A percentile compares a stretch with the other conserved stretches of the same genome.
These are phyloP conservation scores for Azolla pinnata DNA, from an alignment of 75 land plant species.

Conservation along the genomic window DNA sequence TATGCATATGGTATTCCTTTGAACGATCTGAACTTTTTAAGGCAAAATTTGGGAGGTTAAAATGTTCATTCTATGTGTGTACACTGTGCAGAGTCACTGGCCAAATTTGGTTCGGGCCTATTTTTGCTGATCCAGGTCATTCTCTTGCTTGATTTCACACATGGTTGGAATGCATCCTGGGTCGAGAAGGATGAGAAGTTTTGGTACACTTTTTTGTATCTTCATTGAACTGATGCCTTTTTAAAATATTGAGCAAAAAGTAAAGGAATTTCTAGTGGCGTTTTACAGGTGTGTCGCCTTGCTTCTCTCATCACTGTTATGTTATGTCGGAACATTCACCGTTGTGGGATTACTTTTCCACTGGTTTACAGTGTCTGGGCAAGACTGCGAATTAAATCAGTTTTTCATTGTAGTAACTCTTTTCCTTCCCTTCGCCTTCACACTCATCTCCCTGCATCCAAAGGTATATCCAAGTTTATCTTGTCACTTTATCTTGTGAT, in stretches of 20 bases:
- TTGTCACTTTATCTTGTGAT: neutral
- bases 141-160: slow-evolving; percentile 73
- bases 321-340: slow-evolving; percentile 58
- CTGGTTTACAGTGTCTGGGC: slow-evolving; percentile 78
- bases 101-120: slow-evolving; percentile 76
- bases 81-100: slow-evolving; percentile 41
- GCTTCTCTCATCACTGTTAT: slow-evolving; percentile 64
- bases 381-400: slow-evolving; percentile 79
- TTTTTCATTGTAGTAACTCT: slow-evolving; percentile 75
- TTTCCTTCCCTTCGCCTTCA: slow-evolving; percentile 60
- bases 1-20: slow-evolving; percentile 74
- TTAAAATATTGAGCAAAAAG: neutral
- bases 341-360: slow-evolving; percentile 85
- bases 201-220: slow-evolving; percentile 30
- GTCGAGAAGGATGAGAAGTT: slow-evolving; percentile 80
- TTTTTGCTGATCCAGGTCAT: slow-evolving; percentile 84
- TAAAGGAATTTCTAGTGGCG: neutral
- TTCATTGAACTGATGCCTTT: neutral
- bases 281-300: slow-evolving; percentile 70
- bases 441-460: slow-evolving; percentile 76
- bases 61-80: neutral
- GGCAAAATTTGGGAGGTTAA: neutral
- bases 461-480: slow-evolving; percentile 32
- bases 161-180: slow-evolving; percentile 86
- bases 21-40: slow-evolving; percentile 1